These are phyloP conservation scores for Teunomyces panamensis DNA, from an alignment of 805 yeast genomes.

Conservation along the genomic window DNA sequence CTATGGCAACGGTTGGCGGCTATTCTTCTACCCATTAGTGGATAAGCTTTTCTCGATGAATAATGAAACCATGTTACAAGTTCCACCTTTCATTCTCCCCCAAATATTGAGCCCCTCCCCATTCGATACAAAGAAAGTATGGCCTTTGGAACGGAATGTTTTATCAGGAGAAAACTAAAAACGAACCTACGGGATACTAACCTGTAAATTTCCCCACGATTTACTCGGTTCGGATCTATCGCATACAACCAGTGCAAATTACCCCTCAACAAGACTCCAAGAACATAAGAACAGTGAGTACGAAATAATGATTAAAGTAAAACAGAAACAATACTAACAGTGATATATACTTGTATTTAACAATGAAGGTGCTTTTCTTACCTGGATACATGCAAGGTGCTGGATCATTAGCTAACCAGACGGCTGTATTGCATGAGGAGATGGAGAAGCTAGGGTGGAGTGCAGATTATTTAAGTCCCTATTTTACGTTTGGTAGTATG, in stretches of 20 bases:
- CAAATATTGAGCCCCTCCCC: background rate
- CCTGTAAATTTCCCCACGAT: background rate
- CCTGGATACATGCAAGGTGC: constrained; percentile 5
- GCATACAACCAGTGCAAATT: too few relatives aligned
- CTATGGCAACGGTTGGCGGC: background rate
- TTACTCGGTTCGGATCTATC: background rate
- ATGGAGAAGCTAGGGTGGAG: constrained; percentile 1
- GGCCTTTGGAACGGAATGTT: background rate
- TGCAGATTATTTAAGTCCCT: background rate
- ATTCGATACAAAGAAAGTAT: background rate
- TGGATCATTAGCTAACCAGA: background rate
- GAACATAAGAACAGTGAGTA: too few relatives aligned
- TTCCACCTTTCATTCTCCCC: background rate
- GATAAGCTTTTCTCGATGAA: background rate
- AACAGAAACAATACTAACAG: background rate
- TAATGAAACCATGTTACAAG: background rate
- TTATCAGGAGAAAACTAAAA: background rate
- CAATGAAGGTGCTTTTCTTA: constrained; percentile 1
- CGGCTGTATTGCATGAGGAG: background rate
- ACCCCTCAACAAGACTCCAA: too few relatives aligned
- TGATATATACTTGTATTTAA: too few relatives aligned
- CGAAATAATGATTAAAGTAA: background rate
- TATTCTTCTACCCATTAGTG: background rate
- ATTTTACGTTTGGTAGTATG: background rate
- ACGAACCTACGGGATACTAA: background rate